Conservation (phyloP, 129 eudicot genomes). For the Logfia minima region DNA sequence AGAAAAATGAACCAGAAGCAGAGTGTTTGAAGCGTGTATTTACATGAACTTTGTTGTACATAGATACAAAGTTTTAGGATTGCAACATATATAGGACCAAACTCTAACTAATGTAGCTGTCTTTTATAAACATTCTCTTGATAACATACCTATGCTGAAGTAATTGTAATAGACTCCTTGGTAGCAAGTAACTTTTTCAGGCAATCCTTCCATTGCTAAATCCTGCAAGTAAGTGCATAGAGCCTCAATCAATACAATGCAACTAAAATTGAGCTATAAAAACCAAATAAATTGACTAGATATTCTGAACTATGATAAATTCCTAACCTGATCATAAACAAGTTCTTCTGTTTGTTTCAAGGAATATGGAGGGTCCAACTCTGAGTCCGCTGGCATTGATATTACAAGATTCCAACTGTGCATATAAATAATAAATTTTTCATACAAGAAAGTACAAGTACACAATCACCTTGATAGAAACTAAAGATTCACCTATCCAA, state of each 20-base stretch:
- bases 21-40: background rate
- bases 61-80: background rate
- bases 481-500: constrained; percentile 65
- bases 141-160: constrained; percentile 78
- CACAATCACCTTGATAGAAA: background rate
- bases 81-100: background rate
- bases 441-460: background rate
- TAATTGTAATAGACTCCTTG: constrained; percentile 94
- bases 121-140: background rate
- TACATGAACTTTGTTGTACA: background rate
- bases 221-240: constrained; percentile 50
- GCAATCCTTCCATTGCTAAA: constrained; percentile 53
- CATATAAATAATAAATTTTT: background rate
- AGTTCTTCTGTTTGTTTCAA: constrained; percentile 63
- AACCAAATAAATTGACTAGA: background rate
- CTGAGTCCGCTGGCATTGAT: constrained; percentile 71
- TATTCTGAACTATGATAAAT: constrained; percentile 6
- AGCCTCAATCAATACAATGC: background rate
- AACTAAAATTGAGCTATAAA: background rate
- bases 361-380: constrained; percentile 64
- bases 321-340: constrained; percentile 71
- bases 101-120: background rate
- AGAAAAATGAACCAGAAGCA: background rate
- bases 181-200: constrained; percentile 68
- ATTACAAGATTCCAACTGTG: constrained; percentile 83